Evolutionary conservation across 2,329 filamentous ascomycete species (phyloP).

Genomic region (Trichophyton verrucosum): DNA sequence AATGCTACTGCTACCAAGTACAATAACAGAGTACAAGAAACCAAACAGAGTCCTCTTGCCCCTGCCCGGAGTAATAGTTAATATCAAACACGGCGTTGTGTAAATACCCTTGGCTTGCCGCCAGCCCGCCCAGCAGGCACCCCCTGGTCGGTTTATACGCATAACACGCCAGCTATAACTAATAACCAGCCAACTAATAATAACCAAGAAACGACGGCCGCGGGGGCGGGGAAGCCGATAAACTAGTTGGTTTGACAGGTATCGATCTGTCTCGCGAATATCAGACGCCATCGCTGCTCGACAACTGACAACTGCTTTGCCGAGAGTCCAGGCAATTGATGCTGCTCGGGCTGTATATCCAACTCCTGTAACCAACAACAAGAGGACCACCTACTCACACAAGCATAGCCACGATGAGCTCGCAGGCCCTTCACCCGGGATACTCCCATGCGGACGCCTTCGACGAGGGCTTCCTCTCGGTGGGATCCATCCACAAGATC

Average conservation of each 20-base stretch:
- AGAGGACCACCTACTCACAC: too few relatives aligned
- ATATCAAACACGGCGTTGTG: background rate
- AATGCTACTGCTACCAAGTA: too few relatives aligned
- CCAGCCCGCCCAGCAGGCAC: background rate
- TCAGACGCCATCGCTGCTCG: background rate
- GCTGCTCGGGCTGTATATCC: too few relatives aligned
- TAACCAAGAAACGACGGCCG: background rate
- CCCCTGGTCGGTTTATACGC: background rate
- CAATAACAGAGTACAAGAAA: too few relatives aligned
- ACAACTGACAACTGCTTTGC: background rate
- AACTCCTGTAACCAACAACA: too few relatives aligned
- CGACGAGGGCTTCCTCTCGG: constrained; percentile 22
- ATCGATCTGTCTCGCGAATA: background rate
- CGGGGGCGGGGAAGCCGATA: background rate
- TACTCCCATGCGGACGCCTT: constrained; percentile 26
- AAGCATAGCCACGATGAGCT: background rate
- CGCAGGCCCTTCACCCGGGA: constrained; percentile 9
- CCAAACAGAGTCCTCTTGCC: too few relatives aligned
- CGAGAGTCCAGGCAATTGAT: too few relatives aligned
- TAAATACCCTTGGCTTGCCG: constrained; percentile 1
- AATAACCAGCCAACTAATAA: too few relatives aligned
- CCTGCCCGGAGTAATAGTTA: too few relatives aligned
- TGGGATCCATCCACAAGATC: constrained; percentile 25
- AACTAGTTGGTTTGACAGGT: background rate
- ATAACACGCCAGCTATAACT: too few relatives aligned